Evolutionary conservation across 257 asterid genomes (phyloP).

Genomic region (Nicotiana otophora): DNA sequence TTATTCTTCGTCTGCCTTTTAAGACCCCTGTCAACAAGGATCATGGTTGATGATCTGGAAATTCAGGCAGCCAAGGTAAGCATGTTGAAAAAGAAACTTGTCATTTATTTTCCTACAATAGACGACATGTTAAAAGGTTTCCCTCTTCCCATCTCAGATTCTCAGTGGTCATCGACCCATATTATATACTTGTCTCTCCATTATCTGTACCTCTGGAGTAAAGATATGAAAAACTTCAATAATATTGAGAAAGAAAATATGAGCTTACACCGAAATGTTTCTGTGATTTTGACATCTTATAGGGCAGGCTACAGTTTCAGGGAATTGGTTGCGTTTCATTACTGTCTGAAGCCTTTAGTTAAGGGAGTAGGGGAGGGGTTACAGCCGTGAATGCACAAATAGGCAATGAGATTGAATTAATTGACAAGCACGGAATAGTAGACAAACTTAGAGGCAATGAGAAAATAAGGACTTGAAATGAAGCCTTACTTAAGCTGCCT

Average conservation of each 20-base stretch:
- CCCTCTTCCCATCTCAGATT: neutral
- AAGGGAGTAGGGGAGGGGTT: too few relatives aligned
- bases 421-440: too few relatives aligned
- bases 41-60: slow-evolving; percentile 61
- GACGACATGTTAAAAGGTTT: neutral
- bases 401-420: too few relatives aligned
- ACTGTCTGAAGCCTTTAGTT: too few relatives aligned
- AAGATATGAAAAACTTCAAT: neutral
- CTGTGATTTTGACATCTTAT: too few relatives aligned
- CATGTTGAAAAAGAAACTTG: neutral
- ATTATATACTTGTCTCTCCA: neutral
- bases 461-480: neutral
- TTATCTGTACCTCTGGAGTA: neutral
- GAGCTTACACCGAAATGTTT: too few relatives aligned
- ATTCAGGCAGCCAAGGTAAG: slow-evolving; percentile 75
- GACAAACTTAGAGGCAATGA: too few relatives aligned
- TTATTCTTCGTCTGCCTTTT: too few relatives aligned
- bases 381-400: too few relatives aligned
- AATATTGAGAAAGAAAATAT: too few relatives aligned
- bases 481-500: neutral
- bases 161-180: neutral
- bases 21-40: slow-evolving; percentile 49
- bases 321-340: too few relatives aligned
- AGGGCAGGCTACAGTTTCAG: too few relatives aligned
- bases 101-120: neutral